Evolutionary conservation across 208 protist genomes (phyloP), one percentile per base, ranked within the genome.

Genomic region (Acanthamoeba sp.): DNA sequence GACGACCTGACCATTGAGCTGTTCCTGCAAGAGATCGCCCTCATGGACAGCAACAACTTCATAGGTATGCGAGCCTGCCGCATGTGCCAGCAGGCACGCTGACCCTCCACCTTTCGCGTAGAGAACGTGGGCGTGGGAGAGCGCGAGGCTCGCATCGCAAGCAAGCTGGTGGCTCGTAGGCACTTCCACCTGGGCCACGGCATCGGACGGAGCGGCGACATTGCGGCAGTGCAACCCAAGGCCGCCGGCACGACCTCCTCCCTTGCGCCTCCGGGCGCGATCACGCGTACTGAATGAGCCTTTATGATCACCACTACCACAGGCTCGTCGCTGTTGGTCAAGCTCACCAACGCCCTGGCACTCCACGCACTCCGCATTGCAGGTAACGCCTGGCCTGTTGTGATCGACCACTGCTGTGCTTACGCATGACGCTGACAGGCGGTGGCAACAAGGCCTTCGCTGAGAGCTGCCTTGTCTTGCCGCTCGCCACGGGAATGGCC

Each of bases 401-500:
- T 76, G 9, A 42, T 85, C n/a, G n/a, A 42, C 10, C 20, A 9
- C n/a, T 10, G 10, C 12, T 38, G 22, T 16, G 10, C 20, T 73
- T 24, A 73, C 36, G 80, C 27, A 55, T 62, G 7, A 32, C 10
- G 16, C 29, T 14, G 10, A 16, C n/a, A 88, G 50, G 50, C 40
- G 62, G 85, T 29, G 62, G 85, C 5, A 78, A 69, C n/a, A 91
- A 91, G 32, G 62, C n/a, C 34, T 91, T 91, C 14, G 62, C 55
- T 24, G 40, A 84, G 76, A 84, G 76, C 42, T 84, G 97, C 57
- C 66, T 99, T 10, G 97, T 99, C 40, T 95, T 99, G 50, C 99
- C 99, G 1, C 97, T 99, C 95, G 98, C 98, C 6, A 99, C 99
- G 1, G 99, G 98, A 48, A 99, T 99, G 99, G 97, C 97, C 18